These are phyloP conservation scores for Taphrina flavorubra DNA, from an alignment of 1,139 yeast species.

Conservation along the genomic window DNA sequence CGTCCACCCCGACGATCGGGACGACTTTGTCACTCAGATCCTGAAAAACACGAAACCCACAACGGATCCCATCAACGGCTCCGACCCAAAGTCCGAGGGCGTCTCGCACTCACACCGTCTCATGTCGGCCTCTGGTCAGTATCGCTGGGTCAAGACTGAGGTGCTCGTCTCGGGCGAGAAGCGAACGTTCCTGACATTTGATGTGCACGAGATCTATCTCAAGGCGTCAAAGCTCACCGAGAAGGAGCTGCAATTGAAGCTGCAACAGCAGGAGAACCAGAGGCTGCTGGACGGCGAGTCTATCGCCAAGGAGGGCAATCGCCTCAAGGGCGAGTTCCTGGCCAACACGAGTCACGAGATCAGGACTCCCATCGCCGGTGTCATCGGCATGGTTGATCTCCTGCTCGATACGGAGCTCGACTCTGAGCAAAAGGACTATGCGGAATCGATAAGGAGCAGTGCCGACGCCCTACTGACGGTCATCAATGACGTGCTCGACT, in stretches of 20 bases:
- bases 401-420: conserved; percentile 79
- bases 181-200: conserved; percentile 25
- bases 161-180: conserved; percentile 16
- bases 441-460: conserved; percentile 75
- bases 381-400: conserved; percentile 89
- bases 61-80: not conserved
- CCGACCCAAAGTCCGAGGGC: not conserved
- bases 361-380: conserved; percentile 90
- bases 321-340: conserved; percentile 39
- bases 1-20: conserved; percentile 31
- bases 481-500: conserved; percentile 79
- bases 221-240: conserved; percentile 21
- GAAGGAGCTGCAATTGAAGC: conserved; percentile 13
- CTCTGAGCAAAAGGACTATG: conserved; percentile 79
- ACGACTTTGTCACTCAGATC: conserved; percentile 2
- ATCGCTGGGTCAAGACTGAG: conserved; percentile 46
- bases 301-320: conserved; percentile 33
- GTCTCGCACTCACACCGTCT: conserved; percentile 44
- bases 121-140: conserved; percentile 50
- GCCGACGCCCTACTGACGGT: conserved; percentile 80
- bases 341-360: conserved; percentile 63
- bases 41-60: not conserved
- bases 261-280: conserved; percentile 26
- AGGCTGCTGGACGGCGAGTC: conserved; percentile 23
- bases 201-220: conserved; percentile 34